phyloP scores from a whole-genome alignment of 2,329 filamentous ascomycete species.

The Lasiodiplodia hormozganensis region DNA sequence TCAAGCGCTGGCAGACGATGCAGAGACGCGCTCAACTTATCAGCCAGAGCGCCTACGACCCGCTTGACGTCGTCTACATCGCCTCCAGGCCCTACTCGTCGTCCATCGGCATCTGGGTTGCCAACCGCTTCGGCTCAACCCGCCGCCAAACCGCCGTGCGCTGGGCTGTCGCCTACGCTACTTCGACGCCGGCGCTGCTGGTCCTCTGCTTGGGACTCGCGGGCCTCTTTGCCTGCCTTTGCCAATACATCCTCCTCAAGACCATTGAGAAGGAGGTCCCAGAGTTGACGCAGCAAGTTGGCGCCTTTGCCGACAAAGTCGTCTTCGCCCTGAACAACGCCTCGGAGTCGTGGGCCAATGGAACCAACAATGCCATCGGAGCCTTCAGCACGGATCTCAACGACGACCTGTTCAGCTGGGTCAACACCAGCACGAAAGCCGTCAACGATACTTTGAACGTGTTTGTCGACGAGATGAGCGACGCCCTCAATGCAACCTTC shows the following conservation, averaged over 20 bases:
- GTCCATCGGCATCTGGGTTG: conserved; percentile 72
- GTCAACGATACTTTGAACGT: conserved; percentile 85
- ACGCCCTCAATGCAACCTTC: conserved; percentile 77
- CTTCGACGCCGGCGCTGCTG: conserved; percentile 83
- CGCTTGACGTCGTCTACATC: conserved; percentile 89
- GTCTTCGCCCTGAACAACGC: conserved; percentile 74
- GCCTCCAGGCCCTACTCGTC: conserved; percentile 81
- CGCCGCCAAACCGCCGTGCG: conserved; percentile 75
- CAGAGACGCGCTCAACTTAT: conserved; percentile 73
- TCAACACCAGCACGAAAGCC: conserved; percentile 80
- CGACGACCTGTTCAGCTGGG: conserved; percentile 83
- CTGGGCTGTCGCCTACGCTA: conserved; percentile 89
- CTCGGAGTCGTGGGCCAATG: conserved; percentile 76
- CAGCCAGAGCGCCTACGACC: conserved; percentile 71
- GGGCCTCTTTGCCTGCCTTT: conserved; percentile 81
- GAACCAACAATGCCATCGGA: conserved; percentile 75
- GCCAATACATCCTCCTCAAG: conserved; percentile 79
- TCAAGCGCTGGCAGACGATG: conserved; percentile 77
- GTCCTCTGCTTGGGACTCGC: conserved; percentile 82
- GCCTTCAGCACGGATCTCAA: conserved; percentile 77
- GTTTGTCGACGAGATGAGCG: conserved; percentile 79
- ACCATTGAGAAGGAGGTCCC: conserved; percentile 78
- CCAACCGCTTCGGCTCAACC: conserved; percentile 67
- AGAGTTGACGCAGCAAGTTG: conserved; percentile 74
- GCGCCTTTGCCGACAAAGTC: conserved; percentile 79